Evolutionary conservation across 179 eudicot genomes (phyloP).

Genomic region (Corrigiola litoralis): DNA sequence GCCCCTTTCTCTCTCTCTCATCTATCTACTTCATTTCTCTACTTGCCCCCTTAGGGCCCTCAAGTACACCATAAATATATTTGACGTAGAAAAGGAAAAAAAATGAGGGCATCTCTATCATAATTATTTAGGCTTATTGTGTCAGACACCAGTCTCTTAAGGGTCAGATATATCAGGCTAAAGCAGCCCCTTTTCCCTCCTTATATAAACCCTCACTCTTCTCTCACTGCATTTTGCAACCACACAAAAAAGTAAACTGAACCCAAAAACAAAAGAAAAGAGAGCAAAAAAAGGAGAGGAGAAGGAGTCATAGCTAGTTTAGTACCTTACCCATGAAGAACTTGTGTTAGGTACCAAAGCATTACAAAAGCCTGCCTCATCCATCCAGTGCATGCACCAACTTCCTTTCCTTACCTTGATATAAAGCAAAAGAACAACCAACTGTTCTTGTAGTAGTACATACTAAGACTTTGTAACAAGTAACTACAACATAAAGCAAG

Average conservation of each 20-base stretch:
- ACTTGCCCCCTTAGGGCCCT: slow-evolving; percentile 37
- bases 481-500: slow-evolving; percentile 18
- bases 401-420: slow-evolving; percentile 31
- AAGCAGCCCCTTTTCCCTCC: slow-evolving; percentile 13
- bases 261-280: slow-evolving; percentile 10
- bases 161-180: slow-evolving; percentile 27
- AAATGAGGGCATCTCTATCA: slow-evolving; percentile 2
- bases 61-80: slow-evolving; percentile 31
- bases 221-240: slow-evolving; percentile 18
- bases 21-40: slow-evolving; percentile 37
- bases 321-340: slow-evolving; percentile 36
- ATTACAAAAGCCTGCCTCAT: slow-evolving; percentile 30
- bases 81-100: slow-evolving; percentile 12
- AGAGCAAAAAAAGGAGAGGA: slow-evolving; percentile 6
- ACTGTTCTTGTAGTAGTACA: slow-evolving; percentile 13
- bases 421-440: slow-evolving; percentile 29
- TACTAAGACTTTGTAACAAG: slow-evolving; percentile 23
- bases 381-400: slow-evolving; percentile 23
- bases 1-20: slow-evolving; percentile 27
- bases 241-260: slow-evolving; percentile 27
- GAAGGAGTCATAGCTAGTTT: slow-evolving; percentile 26
- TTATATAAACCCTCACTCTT: slow-evolving; percentile 32
- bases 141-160: slow-evolving; percentile 26
- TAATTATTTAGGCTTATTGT: slow-evolving; percentile 19
- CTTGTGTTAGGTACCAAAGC: slow-evolving; percentile 38